A percentile compares a stretch with the other conserved stretches of the same genome.
These are phyloP conservation scores for Irpex rosettiformis DNA, from an alignment of 1,284 basidiomycete species.

Conservation along the genomic window DNA sequence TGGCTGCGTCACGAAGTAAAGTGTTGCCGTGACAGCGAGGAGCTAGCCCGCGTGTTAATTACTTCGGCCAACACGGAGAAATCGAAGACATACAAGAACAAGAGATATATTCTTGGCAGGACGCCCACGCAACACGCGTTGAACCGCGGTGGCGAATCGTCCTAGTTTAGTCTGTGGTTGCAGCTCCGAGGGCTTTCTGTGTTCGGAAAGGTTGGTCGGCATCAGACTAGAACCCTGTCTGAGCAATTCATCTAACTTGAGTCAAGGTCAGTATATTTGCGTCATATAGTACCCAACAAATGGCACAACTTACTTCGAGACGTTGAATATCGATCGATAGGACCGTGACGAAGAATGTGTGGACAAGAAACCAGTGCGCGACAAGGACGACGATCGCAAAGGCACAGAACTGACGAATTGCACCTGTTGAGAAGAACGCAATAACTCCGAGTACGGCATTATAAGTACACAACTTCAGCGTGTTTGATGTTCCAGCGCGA, in stretches of 20 bases:
- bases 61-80: background rate
- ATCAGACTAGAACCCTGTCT: conserved; percentile 57
- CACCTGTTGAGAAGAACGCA: conserved; percentile 73
- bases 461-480: conserved; percentile 88
- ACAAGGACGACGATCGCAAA: conserved; percentile 94
- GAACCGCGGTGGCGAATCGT: conserved; percentile 38
- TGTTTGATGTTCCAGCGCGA: conserved; percentile 87
- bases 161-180: conserved; percentile 42
- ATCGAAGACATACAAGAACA: conserved; percentile 52
- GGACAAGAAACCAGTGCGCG: conserved; percentile 93
- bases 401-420: conserved; percentile 90
- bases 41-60: conserved; percentile 42
- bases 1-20: conserved; percentile 69
- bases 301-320: conserved; percentile 57
- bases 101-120: conserved; percentile 81
- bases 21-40: conserved; percentile 65
- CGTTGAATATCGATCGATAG: conserved; percentile 89
- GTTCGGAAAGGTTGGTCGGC: conserved; percentile 32
- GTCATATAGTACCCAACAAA: conserved; percentile 4
- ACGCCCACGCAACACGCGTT: conserved; percentile 63
- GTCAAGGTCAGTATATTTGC: background rate
- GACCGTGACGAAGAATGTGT: conserved; percentile 90
- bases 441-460: conserved; percentile 80
- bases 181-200: conserved; percentile 29
- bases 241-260: conserved; percentile 73